phyloP scores from a whole-genome alignment of 176 grass and related monocot species.

The Ensete ventricosum region DNA sequence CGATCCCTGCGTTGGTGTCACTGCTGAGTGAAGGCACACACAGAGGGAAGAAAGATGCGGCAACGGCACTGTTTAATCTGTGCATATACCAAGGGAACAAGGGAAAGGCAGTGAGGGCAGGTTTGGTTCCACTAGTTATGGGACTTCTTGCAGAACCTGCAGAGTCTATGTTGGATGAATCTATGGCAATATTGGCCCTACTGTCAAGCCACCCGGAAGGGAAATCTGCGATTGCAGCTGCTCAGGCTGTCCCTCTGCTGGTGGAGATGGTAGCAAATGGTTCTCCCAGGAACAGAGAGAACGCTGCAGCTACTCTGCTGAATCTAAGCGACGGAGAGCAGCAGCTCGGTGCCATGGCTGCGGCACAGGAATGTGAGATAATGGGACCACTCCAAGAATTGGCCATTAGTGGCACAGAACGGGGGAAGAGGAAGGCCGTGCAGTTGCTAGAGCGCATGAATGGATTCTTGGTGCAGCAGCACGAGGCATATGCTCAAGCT shows the following conservation, averaged over 20 bases:
- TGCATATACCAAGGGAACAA: constrained; percentile 17
- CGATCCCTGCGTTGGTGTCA: not conserved
- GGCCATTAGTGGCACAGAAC: constrained; percentile 62
- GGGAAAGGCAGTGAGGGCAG: not conserved
- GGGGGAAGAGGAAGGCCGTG: constrained; percentile 56
- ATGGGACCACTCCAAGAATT: constrained; percentile 63
- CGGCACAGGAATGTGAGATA: constrained; percentile 13
- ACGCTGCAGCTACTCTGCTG: not conserved
- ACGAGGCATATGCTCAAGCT: constrained; percentile 5
- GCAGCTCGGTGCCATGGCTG: too few species aligned
- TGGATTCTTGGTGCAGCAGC: not conserved
- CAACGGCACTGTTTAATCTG: constrained; percentile 12
- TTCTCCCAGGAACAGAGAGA: constrained; percentile 17
- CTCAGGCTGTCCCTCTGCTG: constrained; percentile 7
- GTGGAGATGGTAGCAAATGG: not conserved
- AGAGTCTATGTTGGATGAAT: not conserved
- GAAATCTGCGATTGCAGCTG: not conserved
- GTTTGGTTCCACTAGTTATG: too few species aligned
- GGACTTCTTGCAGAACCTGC: not conserved
- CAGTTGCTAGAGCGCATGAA: constrained; percentile 69
- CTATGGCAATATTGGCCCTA: not conserved
- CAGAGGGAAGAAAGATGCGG: constrained; percentile 12
- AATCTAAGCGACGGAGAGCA: too few species aligned
- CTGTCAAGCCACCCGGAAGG: constrained; percentile 12
- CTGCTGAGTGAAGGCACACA: constrained; percentile 5